phyloP scores from a whole-genome alignment of 495 filamentous ascomycete genomes.

The Opeltia flavorubescens region DNA sequence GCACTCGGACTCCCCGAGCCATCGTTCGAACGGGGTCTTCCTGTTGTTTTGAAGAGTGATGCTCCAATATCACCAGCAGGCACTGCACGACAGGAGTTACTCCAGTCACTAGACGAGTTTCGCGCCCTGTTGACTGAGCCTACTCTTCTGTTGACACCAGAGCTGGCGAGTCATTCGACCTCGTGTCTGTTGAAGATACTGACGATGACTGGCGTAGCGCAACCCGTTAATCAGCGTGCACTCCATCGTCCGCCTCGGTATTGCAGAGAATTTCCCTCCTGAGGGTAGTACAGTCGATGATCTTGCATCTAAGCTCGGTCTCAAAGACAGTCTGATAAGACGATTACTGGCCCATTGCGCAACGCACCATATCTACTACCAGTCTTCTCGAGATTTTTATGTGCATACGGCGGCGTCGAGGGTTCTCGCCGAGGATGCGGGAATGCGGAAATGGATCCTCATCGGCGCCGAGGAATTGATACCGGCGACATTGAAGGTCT shows the following conservation, averaged over 20 bases:
- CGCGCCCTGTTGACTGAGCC: constrained; percentile 9
- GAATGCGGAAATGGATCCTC: constrained; percentile 34
- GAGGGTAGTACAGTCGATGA: constrained; percentile 9
- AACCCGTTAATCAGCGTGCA: constrained; percentile 10
- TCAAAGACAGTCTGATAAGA: constrained; percentile 5
- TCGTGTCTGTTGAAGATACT: background rate
- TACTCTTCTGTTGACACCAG: constrained; percentile 6
- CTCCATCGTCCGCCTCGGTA: constrained; percentile 6
- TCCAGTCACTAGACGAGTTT: constrained; percentile 7
- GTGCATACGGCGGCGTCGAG: constrained; percentile 36
- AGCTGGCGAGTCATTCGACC: constrained; percentile 2
- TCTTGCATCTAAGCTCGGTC: constrained; percentile 2
- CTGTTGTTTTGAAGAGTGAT: constrained; percentile 6
- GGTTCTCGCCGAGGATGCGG: constrained; percentile 27
- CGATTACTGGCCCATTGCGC: constrained; percentile 10
- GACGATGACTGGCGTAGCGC: background rate
- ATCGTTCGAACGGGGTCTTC: constrained; percentile 11
- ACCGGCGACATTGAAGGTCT: constrained; percentile 26
- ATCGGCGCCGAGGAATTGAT: constrained; percentile 37
- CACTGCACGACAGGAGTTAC: constrained; percentile 6
- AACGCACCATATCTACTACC: constrained; percentile 37
- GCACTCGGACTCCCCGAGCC: constrained; percentile 6
- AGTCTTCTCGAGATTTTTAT: constrained; percentile 31
- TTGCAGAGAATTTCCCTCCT: constrained; percentile 9
- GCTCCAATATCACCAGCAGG: constrained; percentile 5